Percentiles rank a stretch among this genome's conserved stretches.
phyloP scores from a whole-genome alignment of 805 yeast species.

The Blastobotrys attinorum region DNA sequence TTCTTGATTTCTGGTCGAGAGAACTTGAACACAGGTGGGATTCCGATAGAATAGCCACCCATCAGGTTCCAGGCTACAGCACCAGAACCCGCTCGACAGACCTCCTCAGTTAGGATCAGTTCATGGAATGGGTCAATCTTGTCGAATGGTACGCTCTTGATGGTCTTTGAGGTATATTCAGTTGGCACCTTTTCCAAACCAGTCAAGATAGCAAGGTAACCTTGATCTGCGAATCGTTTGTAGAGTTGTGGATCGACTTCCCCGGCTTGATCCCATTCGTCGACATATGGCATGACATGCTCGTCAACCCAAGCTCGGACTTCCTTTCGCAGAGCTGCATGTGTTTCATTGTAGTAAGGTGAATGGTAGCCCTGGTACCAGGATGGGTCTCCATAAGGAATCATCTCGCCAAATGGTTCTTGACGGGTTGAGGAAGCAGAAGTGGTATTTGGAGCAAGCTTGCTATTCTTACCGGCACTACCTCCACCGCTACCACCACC shows the following conservation, averaged over 20 bases:
- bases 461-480: constrained; percentile 8
- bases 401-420: constrained; percentile 21
- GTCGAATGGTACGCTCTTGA: constrained; percentile 32
- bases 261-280: constrained; percentile 36
- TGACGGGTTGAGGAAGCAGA: constrained; percentile 4
- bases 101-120: constrained; percentile 31
- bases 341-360: constrained; percentile 34
- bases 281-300: constrained; percentile 32
- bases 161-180: constrained; percentile 30
- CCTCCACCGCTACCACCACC: constrained; percentile 5
- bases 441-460: constrained; percentile 11
- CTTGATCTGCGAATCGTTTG: constrained; percentile 31
- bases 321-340: constrained; percentile 33
- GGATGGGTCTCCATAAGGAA: constrained; percentile 35
- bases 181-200: constrained; percentile 31
- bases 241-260: constrained; percentile 29
- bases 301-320: constrained; percentile 34
- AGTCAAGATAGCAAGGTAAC: constrained; percentile 34
- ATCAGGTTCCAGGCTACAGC: constrained; percentile 34
- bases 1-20: constrained; percentile 26
- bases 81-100: constrained; percentile 34
- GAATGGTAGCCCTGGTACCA: constrained; percentile 34
- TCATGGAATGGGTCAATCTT: constrained; percentile 35
- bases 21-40: constrained; percentile 33
- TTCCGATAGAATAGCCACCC: constrained; percentile 36